These are phyloP conservation scores for Rhodamnia rubescens DNA, from an alignment of 345 rosid genomes.

Conservation along the genomic window DNA sequence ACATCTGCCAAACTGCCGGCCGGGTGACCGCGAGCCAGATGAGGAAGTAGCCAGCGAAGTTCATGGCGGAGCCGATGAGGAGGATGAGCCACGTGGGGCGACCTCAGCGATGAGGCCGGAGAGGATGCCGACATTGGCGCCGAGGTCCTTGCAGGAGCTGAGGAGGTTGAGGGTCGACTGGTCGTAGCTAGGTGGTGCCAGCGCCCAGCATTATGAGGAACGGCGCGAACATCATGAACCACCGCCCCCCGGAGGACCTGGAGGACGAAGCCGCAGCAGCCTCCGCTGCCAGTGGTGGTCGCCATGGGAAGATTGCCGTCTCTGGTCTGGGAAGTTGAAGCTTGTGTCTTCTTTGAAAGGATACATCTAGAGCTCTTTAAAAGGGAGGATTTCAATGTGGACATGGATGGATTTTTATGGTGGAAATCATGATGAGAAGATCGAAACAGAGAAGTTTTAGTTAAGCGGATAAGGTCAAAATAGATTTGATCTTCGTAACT, in stretches of 20 bases:
- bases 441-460: not conserved
- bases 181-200: too few species aligned
- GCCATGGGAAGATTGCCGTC: not conserved
- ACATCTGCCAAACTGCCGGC: conserved; percentile 7
- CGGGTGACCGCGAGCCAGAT: conserved; percentile 10
- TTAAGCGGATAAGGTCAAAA: not conserved
- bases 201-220: too few species aligned
- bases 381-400: not conserved
- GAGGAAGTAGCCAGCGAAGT: conserved; percentile 12
- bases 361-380: not conserved
- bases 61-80: conserved; percentile 5
- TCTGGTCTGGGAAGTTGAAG: not conserved
- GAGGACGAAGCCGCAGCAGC: not conserved
- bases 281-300: not conserved
- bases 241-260: not conserved
- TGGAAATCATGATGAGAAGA: not conserved
- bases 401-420: not conserved
- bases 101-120: conserved; percentile 16
- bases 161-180: too few species aligned
- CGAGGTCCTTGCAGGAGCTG: too few species aligned
- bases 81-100: conserved; percentile 8
- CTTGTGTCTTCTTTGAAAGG: not conserved
- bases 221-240: not conserved
- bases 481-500: not conserved
- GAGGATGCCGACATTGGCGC: conserved; percentile 2